A percentile compares a stretch with the other conserved stretches of the same genome.
Evolutionary conservation across 148 eudicot species (phyloP).

Genomic region (Vaccinium vitisidaea): DNA sequence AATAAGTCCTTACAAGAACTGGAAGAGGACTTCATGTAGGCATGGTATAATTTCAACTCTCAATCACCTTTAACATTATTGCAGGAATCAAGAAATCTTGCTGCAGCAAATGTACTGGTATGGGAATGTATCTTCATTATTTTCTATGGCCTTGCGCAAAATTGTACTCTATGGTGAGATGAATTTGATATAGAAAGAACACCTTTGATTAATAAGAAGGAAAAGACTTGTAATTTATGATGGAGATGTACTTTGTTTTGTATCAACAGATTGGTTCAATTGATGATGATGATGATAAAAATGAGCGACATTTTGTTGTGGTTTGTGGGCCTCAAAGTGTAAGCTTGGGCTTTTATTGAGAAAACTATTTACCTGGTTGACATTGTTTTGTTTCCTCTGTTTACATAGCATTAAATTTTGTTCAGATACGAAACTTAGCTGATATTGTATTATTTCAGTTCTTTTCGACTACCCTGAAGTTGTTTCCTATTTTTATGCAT

Average conservation of each 20-base stretch:
- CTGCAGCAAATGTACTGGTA: background rate
- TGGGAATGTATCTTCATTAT: slow-evolving; percentile 7
- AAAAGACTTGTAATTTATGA: background rate
- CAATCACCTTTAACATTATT: background rate
- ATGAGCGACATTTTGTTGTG: background rate
- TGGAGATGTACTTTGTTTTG: slow-evolving; percentile 5
- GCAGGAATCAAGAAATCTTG: slow-evolving; percentile 13
- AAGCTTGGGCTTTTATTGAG: background rate
- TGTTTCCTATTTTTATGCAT: background rate
- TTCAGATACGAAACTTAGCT: background rate
- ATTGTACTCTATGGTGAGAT: slow-evolving; percentile 12
- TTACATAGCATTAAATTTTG: background rate
- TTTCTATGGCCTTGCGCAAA: slow-evolving; percentile 11
- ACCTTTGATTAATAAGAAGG: background rate
- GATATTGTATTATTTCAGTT: background rate
- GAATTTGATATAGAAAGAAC: background rate
- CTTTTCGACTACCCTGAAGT: background rate
- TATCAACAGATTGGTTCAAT: background rate
- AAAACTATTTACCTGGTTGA: background rate
- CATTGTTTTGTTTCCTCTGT: background rate
- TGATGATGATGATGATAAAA: slow-evolving; percentile 20
- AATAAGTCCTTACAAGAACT: slow-evolving; percentile 86
- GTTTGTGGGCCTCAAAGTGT: background rate
- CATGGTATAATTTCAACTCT: background rate
- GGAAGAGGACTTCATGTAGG: slow-evolving; percentile 95